Base-by-base conservation (phyloP, 2,329 filamentous ascomycete species). In the Colletotrichum tofieldiae region DNA sequence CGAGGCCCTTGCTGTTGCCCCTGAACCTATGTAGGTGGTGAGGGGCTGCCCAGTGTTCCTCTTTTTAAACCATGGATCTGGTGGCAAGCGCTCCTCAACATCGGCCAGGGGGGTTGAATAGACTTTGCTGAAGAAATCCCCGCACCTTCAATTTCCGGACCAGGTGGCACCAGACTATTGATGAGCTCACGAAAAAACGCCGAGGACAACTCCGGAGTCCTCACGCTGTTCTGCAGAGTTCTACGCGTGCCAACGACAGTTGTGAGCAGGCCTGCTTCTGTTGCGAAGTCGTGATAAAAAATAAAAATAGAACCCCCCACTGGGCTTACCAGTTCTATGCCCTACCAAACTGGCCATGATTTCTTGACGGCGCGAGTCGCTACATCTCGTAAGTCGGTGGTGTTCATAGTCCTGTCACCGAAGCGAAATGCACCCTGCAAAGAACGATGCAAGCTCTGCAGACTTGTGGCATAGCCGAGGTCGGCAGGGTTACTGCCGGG, bases 71-170 rank as follows among this genome's bases (percentile, higher is more conserved):
- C 68, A 54, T 26, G 69, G 65, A 64, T 72, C 51, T 39, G 45
- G 61, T 54, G 65, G 51, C 18, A n/a, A 58, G 51, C 26, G 45
- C 29, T 12, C n/a, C 56, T 52, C 45, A 35, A 29, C 39, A 59
- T 20, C 58, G 39, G 45, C 23, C 58, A 35, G 52, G 65, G 64
- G 35, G 59, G 51, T 37, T 39, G 29, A 68, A 68, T 64, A 72
- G 58, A 64, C 65, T 68, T 43, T 54, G 59, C 35, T 58, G 32
- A 47, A 39, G 51, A 72, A 72, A 59, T 58, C 68, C 64, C 65
- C 58, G 68, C 65, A 68, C 26, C 35, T 64, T 64, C 69, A 71
- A 68, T 72, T 59, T 72, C 65, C 65, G 58, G 45, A 32, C 54
- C 52, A 59, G 37, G 45, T 68, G 20, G 26, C 65, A 41, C 35